Base-by-base conservation (phyloP, 2,329 filamentous ascomycete genomes). In the Conoideocrella luteorostrata region DNA sequence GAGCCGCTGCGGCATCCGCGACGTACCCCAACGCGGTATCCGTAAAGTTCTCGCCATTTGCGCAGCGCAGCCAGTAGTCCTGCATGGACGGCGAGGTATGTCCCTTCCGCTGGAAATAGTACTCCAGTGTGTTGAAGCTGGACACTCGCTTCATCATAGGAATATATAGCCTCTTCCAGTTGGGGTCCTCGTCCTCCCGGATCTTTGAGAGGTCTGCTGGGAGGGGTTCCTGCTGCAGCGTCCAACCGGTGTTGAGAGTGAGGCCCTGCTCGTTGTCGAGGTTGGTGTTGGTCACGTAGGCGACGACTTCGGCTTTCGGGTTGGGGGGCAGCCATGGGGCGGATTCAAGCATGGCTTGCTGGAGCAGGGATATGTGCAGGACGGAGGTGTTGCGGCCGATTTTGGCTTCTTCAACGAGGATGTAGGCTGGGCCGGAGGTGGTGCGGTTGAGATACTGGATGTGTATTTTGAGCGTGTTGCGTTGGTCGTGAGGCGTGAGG, bases 1-100 rank as follows among this genome's bases (percentile, higher is more conserved):
- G 77, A 3, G 83, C 82, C 51, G 83, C 86, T 57, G 79, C 78
- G 4, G 50, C 36, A 59, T 91, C 86, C 15, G 72, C 70, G 6
- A 88, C 66, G 52, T 77, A 88, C 0, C 78, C 82, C 2, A 90
- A 65, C 1, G 72, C 70, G 3, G 74, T 72, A 51, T 84, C 74
- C 2, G 77, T 86, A 67, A 85, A 87, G 29, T 64, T 72, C 47
- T 77, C 75, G 1, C 74, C 73, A 12, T 76, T 78, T 2, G 69
- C 62, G 43, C 85, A 72, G 21, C 77, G 72, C 4, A 86, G 65
- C 85, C 85, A 90, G 59, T 58, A 39, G 43, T 64, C 59, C 37
- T 54, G 50, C 1, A 47, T 46, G 1, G 53, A 50, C 4, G 45
- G 39, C 7, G 28, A 40, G 3, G 45, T 24, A 3, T 47, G 52